Base-by-base conservation (phyloP, 2,329 filamentous ascomycete species). In the Teratosphaeriaceae sp. region DNA sequence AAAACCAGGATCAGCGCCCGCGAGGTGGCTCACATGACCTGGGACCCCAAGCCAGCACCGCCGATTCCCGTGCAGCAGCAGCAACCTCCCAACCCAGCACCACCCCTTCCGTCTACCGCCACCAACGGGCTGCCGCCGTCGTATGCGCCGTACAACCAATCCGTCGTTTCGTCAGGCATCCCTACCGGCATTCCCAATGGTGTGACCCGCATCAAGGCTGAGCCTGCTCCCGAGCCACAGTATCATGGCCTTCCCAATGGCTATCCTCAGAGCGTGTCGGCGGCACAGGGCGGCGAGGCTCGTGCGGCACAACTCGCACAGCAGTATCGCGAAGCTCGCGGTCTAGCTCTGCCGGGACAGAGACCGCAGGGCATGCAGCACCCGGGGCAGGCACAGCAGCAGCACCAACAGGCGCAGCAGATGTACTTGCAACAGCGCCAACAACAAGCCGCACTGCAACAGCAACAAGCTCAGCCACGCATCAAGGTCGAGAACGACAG, bases 1-100 rank as follows among this genome's bases (percentile, higher is more conserved):
- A 89, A 97, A 73, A 76, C 82, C 57, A 96, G 94, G 67, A 76
- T 98, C 26, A 85, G 89, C 1, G 80, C 81, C 54, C 80, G 94
- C 52, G 80, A 84, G 53, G 84, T 97, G 48, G 92, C 92, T 46
- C 73, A 79, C 44, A 96, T 97, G 63, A 90, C 92, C 9, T 98
- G 92, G 92, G 92, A 98, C 62, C 90, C 92, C 33, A 82, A 85
- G 61, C 83, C 84, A 38, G 71, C 58, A 56, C 48, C 51, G 27
- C 71, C 57, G 58, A 47, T 84, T 60, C 83, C 84, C 38, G 70
- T 58, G 56, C 48, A 49, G 31, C 71, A 57, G 58, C 50, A 48
- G 27, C n/a, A n/a, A n/a, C 29, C 45, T 31, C 46, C 57, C 51
- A 61, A 65, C 26, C 44, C 47, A 50, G 34, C 46, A 6, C 36